A percentile compares a stretch with the other conserved stretches of the same genome.
Conservation (phyloP, 257 asterid genomes). For the Salvia hispanica region DNA sequence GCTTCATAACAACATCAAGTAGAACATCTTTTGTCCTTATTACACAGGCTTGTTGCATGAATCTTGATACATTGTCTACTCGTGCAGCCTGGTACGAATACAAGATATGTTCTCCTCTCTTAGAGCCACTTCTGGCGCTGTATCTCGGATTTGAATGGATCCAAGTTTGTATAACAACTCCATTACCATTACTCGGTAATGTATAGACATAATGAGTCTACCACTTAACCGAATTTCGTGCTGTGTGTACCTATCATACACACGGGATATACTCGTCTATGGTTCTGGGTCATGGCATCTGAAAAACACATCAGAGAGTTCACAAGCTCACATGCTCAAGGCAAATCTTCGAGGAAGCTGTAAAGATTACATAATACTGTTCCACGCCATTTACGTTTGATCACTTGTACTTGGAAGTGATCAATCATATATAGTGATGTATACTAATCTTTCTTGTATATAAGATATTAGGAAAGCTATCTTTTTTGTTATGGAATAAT, state of each 20-base stretch:
- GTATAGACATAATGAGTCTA: too few relatives aligned
- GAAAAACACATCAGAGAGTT: slow-evolving; percentile 89
- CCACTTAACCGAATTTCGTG: slow-evolving; percentile 11
- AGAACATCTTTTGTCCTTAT: neutral
- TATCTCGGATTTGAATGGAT: slow-evolving; percentile 98
- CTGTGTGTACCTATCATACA: slow-evolving; percentile 57
- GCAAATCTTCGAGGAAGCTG: slow-evolving; percentile 37
- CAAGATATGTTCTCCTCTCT: slow-evolving; percentile 89
- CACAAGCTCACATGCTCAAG: slow-evolving; percentile 62
- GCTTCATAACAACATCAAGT: neutral
- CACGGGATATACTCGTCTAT: slow-evolving; percentile 91
- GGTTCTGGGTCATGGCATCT: slow-evolving; percentile 85
- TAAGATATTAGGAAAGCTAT: too few relatives aligned
- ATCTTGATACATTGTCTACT: slow-evolving; percentile 6
- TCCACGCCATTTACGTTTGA: too few relatives aligned
- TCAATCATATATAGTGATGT: too few relatives aligned
- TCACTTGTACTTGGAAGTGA: too few relatives aligned
- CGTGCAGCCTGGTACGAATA: slow-evolving; percentile 92
- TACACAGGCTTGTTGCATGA: neutral
- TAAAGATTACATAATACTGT: slow-evolving; percentile 7
- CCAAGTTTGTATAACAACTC: slow-evolving; percentile 52
- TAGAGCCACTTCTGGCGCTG: slow-evolving; percentile 79
- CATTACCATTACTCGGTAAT: neutral
- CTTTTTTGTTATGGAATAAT: too few relatives aligned
- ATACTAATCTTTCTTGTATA: too few relatives aligned